A percentile compares a stretch with the other conserved stretches of the same genome.
Conservation (phyloP, 768 basidiomycete species). For the Rhodosporidiobolus odoratus region DNA sequence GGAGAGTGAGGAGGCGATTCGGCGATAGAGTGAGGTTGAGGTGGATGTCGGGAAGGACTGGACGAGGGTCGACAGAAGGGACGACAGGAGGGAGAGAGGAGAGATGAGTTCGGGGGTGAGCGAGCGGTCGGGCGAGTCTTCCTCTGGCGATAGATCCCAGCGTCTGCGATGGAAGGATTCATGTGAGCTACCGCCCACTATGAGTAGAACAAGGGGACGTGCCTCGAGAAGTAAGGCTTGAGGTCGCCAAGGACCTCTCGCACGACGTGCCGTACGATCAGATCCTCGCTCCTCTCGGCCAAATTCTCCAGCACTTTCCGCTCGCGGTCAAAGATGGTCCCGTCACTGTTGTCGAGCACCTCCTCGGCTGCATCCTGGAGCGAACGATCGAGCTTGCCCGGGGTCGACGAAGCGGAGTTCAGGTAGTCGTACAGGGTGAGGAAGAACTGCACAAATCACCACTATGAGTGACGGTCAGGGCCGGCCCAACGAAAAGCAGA, state of each 20-base stretch:
- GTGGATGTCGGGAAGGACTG: constrained; percentile 58
- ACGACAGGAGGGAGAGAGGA: constrained; percentile 72
- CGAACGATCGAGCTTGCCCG: constrained; percentile 11
- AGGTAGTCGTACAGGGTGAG: constrained; percentile 83
- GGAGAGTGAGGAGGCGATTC: constrained; percentile 63
- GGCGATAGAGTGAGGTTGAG: constrained; percentile 65
- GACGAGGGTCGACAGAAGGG: constrained; percentile 67
- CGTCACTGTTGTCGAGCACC: constrained; percentile 28
- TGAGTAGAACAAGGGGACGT: constrained; percentile 45
- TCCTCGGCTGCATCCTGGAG: constrained; percentile 18
- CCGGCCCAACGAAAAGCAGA: background rate
- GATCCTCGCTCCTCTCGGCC: constrained; percentile 69
- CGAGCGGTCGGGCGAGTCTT: constrained; percentile 49
- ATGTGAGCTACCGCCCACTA: constrained; percentile 43
- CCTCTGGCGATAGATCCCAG: constrained; percentile 36
- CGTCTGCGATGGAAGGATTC: constrained; percentile 2
- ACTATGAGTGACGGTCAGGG: background rate
- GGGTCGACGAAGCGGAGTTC: constrained; percentile 35
- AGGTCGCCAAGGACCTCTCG: constrained; percentile 73
- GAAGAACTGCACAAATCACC: constrained; percentile 64
- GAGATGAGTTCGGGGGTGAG: constrained; percentile 67
- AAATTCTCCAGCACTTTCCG: constrained; percentile 61
- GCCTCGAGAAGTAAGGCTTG: constrained; percentile 63
- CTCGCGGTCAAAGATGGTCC: constrained; percentile 66
- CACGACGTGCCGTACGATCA: constrained; percentile 75